phyloP scores from a whole-genome alignment of 2,329 filamentous ascomycete species.

The Aspergillus ochraceus region DNA sequence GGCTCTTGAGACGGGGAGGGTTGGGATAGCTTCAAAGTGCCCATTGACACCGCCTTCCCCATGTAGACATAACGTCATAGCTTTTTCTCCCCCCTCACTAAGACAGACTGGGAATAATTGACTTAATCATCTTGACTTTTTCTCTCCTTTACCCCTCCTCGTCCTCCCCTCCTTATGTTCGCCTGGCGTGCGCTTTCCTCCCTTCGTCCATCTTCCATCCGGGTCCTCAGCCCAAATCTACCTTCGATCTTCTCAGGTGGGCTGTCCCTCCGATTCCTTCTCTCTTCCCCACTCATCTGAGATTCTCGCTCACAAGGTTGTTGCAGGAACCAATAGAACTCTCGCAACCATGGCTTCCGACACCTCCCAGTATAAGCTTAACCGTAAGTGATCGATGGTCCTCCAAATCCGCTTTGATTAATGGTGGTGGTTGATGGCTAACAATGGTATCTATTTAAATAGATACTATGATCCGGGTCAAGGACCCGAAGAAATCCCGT shows the following conservation, averaged over 20 bases:
- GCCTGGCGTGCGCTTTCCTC: slow-evolving; percentile 15
- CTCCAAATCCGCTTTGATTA: background rate
- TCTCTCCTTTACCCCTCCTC: slow-evolving; percentile 12
- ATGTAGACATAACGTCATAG: slow-evolving; percentile 18
- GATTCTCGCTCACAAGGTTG: slow-evolving; percentile 14
- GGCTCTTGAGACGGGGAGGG: no score
- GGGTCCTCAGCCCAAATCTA: slow-evolving; percentile 25
- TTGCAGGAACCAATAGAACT: slow-evolving; percentile 27
- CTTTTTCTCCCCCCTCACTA: slow-evolving; percentile 11
- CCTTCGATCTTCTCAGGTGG: slow-evolving; percentile 19
- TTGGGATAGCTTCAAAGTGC: background rate
- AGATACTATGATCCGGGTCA: slow-evolving; percentile 78
- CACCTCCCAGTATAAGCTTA: slow-evolving; percentile 64
- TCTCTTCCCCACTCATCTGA: slow-evolving; percentile 6
- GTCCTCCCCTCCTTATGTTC: slow-evolving; percentile 22
- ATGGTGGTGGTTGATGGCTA: slow-evolving; percentile 8
- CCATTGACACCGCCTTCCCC: background rate
- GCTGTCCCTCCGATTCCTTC: background rate
- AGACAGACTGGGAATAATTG: background rate
- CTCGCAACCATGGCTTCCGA: slow-evolving; percentile 57
- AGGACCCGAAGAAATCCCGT: slow-evolving; percentile 83
- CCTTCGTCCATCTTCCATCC: slow-evolving; percentile 20
- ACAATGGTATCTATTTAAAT: slow-evolving; percentile 15
- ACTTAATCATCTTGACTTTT: slow-evolving; percentile 3
- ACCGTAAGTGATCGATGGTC: slow-evolving; percentile 50